These are phyloP conservation scores for Acer saccharum DNA, from an alignment of 345 rosid species.

Conservation along the genomic window DNA sequence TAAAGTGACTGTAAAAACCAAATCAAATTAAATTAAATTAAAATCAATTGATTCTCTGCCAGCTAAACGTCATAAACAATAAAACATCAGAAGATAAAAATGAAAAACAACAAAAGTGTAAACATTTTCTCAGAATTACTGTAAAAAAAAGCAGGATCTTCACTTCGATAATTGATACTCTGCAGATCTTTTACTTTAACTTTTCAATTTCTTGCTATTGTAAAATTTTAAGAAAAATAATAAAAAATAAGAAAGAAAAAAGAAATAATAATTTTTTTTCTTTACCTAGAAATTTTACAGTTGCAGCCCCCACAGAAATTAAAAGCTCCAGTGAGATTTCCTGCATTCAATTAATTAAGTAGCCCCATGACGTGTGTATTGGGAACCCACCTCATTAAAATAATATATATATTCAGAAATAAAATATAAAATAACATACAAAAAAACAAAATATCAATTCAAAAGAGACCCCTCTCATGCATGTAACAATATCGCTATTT, in stretches of 20 bases:
- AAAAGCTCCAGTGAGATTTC: constrained; percentile 33
- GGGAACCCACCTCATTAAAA: constrained; percentile 33
- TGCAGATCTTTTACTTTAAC: constrained; percentile 19
- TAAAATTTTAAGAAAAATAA: not conserved
- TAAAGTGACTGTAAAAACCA: not conserved
- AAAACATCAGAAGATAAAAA: not conserved
- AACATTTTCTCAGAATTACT: not conserved
- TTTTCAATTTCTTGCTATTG: not conserved
- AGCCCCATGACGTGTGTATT: constrained; percentile 33
- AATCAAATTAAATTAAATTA: not conserved
- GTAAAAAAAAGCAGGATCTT: constrained; percentile 21
- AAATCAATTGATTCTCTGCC: not conserved
- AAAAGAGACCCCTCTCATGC: too few species aligned
- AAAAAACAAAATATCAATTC: not conserved
- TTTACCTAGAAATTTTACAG: constrained; percentile 32
- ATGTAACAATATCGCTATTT: too few species aligned
- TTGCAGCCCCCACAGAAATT: constrained; percentile 26
- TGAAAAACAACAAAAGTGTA: not conserved
- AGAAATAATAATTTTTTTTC: not conserved
- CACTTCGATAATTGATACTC: constrained; percentile 20
- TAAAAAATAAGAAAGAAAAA: not conserved
- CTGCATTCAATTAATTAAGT: constrained; percentile 30
- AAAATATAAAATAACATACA: not conserved
- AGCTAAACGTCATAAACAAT: not conserved
- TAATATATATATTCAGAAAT: not conserved